Evolutionary conservation across 371 early-diverging fungal species (phyloP).

Genomic region (Actinomucor elegans): DNA sequence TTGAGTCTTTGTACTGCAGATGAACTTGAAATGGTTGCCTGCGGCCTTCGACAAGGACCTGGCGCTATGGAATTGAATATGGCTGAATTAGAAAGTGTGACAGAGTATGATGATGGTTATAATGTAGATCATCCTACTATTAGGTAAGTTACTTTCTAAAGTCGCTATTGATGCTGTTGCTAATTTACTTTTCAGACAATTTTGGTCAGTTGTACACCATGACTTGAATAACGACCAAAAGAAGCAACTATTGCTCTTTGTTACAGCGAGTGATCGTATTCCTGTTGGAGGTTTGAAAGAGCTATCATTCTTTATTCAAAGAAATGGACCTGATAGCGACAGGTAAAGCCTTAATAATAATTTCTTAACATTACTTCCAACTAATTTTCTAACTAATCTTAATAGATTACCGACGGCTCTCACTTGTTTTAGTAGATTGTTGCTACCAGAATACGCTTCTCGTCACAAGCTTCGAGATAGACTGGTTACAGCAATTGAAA

Average conservation of each 20-base stretch:
- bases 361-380: background rate
- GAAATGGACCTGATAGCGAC: slow-evolving; percentile 93
- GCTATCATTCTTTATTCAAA: slow-evolving; percentile 86
- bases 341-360: slow-evolving; percentile 31
- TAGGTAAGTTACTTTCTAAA: slow-evolving; percentile 29
- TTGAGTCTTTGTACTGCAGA: slow-evolving; percentile 40
- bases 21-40: slow-evolving; percentile 54
- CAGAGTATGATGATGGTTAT: slow-evolving; percentile 86
- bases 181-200: slow-evolving; percentile 42
- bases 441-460: slow-evolving; percentile 91
- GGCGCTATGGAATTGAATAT: slow-evolving; percentile 61
- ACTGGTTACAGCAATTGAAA: slow-evolving; percentile 90
- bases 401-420: slow-evolving; percentile 80
- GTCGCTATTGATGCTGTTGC: background rate
- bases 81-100: slow-evolving; percentile 68
- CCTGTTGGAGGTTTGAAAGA: slow-evolving; percentile 84
- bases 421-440: slow-evolving; percentile 93
- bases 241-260: slow-evolving; percentile 85
- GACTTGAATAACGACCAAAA: slow-evolving; percentile 69
- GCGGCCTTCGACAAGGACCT: slow-evolving; percentile 49
- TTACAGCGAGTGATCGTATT: slow-evolving; percentile 96
- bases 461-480: slow-evolving; percentile 85
- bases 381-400: background rate
- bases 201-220: slow-evolving; percentile 90
- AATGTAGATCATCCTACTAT: slow-evolving; percentile 53